Evolutionary conservation across 2,329 filamentous ascomycete species (phyloP).

Genomic region (Colletotrichum spinosum): DNA sequence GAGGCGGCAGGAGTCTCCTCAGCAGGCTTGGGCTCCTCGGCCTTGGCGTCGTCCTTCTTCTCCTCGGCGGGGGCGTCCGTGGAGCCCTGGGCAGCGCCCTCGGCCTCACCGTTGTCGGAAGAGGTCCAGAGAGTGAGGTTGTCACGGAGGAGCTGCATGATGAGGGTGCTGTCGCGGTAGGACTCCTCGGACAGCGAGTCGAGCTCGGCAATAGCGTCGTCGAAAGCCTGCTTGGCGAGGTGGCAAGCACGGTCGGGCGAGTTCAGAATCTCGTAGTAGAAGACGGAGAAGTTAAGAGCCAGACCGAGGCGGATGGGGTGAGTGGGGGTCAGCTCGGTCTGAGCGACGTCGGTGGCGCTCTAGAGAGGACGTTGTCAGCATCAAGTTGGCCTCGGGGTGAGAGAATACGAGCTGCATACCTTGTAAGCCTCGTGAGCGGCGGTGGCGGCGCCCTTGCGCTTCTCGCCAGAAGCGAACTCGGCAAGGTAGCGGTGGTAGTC

Average conservation of each 20-base stretch:
- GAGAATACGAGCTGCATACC: conserved; percentile 65
- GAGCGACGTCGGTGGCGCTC: conserved; percentile 98
- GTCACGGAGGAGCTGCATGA: conserved; percentile 99
- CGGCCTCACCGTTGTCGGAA: conserved; percentile 85
- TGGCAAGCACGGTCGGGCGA: conserved; percentile 97
- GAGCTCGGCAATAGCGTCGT: conserved; percentile 98
- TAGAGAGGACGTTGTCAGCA: conserved; percentile 49
- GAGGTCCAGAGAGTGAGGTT: conserved; percentile 99
- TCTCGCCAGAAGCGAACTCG: conserved; percentile 92
- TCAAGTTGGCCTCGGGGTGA: neutral
- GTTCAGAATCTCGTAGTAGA: conserved; percentile 99
- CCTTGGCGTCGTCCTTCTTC: conserved; percentile 66
- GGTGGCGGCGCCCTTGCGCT: conserved; percentile 88
- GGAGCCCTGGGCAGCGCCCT: conserved; percentile 69
- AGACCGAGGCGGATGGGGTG: conserved; percentile 98
- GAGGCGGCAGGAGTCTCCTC: conserved; percentile 62
- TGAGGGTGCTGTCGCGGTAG: conserved; percentile 98
- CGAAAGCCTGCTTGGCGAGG: conserved; percentile 98
- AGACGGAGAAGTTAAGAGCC: conserved; percentile 98
- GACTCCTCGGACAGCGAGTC: conserved; percentile 98
- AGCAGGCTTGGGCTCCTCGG: conserved; percentile 49
- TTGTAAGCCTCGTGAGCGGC: conserved; percentile 97
- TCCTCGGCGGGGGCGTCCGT: conserved; percentile 72
- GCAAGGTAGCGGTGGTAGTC: conserved; percentile 97
- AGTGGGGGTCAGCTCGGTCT: conserved; percentile 96